Conservation (phyloP, 2,329 filamentous ascomycete genomes). For the Talaromyces sp. region DNA sequence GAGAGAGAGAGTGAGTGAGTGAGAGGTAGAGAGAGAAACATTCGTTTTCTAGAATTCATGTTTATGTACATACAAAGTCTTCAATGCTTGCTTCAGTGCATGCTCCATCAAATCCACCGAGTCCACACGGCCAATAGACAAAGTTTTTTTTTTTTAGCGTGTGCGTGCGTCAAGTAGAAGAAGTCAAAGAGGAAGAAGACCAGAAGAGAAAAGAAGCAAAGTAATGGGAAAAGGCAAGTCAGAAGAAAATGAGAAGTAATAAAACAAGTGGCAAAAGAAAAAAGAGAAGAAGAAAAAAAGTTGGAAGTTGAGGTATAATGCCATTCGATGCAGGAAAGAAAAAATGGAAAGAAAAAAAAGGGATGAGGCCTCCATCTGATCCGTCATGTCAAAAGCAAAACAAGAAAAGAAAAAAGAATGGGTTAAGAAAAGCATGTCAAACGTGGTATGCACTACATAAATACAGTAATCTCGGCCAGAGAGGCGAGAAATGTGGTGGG, state of each 20-base stretch:
- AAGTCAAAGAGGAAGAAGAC: not conserved
- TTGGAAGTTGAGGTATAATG: not conserved
- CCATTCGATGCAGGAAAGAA: not conserved
- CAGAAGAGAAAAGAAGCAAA: not conserved
- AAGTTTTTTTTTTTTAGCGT: no score
- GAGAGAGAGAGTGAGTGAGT: not conserved
- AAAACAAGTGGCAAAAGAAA: not conserved
- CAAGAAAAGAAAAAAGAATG: not conserved
- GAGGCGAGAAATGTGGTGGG: not conserved
- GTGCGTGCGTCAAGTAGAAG: not conserved
- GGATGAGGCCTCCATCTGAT: not conserved
- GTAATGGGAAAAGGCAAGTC: not conserved
- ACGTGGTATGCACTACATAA: not conserved
- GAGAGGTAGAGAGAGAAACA: not conserved
- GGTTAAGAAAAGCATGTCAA: not conserved
- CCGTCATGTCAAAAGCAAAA: not conserved
- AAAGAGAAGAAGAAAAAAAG: not conserved
- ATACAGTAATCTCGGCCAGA: not conserved
- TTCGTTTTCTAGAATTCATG: not conserved
- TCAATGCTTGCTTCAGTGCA: not conserved
- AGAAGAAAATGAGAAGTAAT: not conserved
- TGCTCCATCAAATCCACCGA: not conserved
- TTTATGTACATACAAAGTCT: not conserved
- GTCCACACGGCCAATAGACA: not conserved
- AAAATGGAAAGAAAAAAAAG: not conserved